Evolutionary conservation across 2,329 filamentous ascomycete genomes (phyloP).

Genomic region (Aspergillus ochraceoroseus): DNA sequence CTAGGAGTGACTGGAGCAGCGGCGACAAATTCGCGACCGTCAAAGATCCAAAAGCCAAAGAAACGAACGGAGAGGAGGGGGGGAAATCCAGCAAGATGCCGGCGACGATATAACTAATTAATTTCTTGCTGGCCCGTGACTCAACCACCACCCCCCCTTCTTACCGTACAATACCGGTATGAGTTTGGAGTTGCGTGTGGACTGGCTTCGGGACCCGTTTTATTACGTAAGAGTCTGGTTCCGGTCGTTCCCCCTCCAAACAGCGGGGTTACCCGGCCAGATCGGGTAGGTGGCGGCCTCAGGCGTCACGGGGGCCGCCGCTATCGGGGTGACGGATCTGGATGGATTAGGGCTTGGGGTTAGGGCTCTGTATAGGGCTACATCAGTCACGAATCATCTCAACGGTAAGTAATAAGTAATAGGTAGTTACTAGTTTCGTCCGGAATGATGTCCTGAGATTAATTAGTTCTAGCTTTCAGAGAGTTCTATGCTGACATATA

Average conservation of each 20-base stretch:
- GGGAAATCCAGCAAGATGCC: too few species aligned
- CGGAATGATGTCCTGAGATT: too few species aligned
- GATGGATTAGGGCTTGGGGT: slow-evolving; percentile 20
- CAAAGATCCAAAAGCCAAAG: slow-evolving; percentile 28
- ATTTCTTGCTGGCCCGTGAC: slow-evolving; percentile 9
- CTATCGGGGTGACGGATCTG: too few species aligned
- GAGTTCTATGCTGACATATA: too few species aligned
- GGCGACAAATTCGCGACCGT: slow-evolving; percentile 27
- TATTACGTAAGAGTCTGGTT: slow-evolving; percentile 3
- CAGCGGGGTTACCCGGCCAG: slow-evolving; percentile 15
- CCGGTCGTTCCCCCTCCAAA: slow-evolving; percentile 4
- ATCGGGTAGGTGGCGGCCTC: slow-evolving; percentile 18
- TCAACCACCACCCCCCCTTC: too few species aligned
- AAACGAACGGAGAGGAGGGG: slow-evolving; percentile 23
- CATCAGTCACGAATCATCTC: slow-evolving; percentile 12
- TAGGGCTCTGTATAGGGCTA: slow-evolving; percentile 18
- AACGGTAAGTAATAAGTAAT: neutral
- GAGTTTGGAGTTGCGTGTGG: neutral
- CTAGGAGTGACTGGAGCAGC: slow-evolving; percentile 23
- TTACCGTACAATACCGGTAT: slow-evolving; percentile 4
- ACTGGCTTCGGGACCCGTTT: neutral
- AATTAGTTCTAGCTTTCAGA: too few species aligned
- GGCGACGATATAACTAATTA: slow-evolving; percentile 19
- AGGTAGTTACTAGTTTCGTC: too few species aligned
- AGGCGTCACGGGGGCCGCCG: slow-evolving; percentile 10